These are phyloP conservation scores for Penicillium cataractarum DNA, from an alignment of 495 filamentous ascomycete species.

Conservation along the genomic window DNA sequence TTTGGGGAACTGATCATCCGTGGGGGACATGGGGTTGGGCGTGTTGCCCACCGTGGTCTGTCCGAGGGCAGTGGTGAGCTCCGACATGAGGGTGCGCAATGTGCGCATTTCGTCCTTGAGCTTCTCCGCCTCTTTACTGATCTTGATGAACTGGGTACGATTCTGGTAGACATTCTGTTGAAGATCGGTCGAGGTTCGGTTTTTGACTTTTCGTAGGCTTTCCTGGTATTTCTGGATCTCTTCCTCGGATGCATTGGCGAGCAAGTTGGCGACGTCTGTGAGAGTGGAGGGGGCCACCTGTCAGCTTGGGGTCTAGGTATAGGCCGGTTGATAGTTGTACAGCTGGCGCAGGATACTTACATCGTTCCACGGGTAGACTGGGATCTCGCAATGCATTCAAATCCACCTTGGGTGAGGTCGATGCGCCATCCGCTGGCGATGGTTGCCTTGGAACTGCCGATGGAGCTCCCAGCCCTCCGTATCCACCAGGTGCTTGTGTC, in stretches of 20 bases:
- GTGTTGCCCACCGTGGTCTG: constrained; percentile 61
- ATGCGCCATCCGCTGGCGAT: constrained; percentile 36
- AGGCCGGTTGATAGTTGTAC: not conserved
- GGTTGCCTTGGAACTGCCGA: constrained; percentile 52
- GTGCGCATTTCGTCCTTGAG: constrained; percentile 95
- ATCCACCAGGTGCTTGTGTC: constrained; percentile 52
- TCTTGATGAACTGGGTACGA: constrained; percentile 97
- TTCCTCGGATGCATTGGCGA: constrained; percentile 91
- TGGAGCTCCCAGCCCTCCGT: constrained; percentile 46
- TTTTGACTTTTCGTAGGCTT: constrained; percentile 75
- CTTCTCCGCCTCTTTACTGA: constrained; percentile 98
- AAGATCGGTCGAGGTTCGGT: constrained; percentile 81
- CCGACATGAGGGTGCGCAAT: constrained; percentile 83
- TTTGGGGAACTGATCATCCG: constrained; percentile 53
- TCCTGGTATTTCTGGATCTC: constrained; percentile 85
- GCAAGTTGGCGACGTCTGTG: constrained; percentile 74
- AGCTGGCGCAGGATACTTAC: constrained; percentile 34
- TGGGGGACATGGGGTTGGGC: constrained; percentile 47
- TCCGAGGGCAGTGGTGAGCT: constrained; percentile 78
- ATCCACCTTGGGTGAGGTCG: constrained; percentile 60
- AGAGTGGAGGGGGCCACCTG: constrained; percentile 4
- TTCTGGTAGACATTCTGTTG: constrained; percentile 98
- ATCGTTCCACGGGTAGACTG: constrained; percentile 68
- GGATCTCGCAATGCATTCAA: constrained; percentile 78
- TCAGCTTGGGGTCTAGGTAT: constrained; percentile 5